These are phyloP conservation scores for Collybia nuda DNA, from an alignment of 768 basidiomycete species.

Conservation along the genomic window DNA sequence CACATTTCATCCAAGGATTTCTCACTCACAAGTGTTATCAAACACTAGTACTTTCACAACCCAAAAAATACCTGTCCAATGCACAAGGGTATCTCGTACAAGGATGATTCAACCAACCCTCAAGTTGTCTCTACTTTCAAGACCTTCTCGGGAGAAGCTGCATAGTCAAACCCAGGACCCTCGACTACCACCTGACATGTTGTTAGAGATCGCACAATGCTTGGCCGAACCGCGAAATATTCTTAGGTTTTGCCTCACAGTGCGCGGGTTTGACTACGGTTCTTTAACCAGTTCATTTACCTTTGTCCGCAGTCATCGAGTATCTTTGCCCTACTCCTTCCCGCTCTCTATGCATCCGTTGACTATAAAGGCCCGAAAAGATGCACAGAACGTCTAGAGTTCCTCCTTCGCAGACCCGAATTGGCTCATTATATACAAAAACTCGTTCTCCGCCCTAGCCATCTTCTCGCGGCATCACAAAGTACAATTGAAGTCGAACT, in stretches of 20 bases:
- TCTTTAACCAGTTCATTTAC: not conserved
- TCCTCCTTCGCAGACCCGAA: conserved; percentile 10
- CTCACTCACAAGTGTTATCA: too few species aligned
- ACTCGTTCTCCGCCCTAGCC: conserved; percentile 18
- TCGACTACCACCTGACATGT: conserved; percentile 12
- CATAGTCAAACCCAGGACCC: not conserved
- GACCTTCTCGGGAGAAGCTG: too few species aligned
- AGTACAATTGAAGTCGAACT: conserved; percentile 13
- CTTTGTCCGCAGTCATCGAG: conserved; percentile 5
- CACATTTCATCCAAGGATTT: too few species aligned
- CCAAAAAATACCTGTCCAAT: too few species aligned
- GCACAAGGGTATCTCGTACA: too few species aligned
- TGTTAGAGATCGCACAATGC: conserved; percentile 11
- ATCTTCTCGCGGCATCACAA: conserved; percentile 8
- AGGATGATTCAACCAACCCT: too few species aligned
- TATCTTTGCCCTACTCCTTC: conserved; percentile 7
- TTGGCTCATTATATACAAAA: conserved; percentile 13
- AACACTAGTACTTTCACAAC: too few species aligned
- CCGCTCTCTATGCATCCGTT: conserved; percentile 10
- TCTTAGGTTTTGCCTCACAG: conserved; percentile 12
- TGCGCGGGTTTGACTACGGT: conserved; percentile 1
- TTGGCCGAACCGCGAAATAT: conserved; percentile 10
- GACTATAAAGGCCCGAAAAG: conserved; percentile 13
- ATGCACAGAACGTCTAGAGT: conserved; percentile 15
- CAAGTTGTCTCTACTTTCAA: too few species aligned